Evolutionary conservation across 805 yeast species (phyloP).

Genomic region (Saccharomycopsis sp.): DNA sequence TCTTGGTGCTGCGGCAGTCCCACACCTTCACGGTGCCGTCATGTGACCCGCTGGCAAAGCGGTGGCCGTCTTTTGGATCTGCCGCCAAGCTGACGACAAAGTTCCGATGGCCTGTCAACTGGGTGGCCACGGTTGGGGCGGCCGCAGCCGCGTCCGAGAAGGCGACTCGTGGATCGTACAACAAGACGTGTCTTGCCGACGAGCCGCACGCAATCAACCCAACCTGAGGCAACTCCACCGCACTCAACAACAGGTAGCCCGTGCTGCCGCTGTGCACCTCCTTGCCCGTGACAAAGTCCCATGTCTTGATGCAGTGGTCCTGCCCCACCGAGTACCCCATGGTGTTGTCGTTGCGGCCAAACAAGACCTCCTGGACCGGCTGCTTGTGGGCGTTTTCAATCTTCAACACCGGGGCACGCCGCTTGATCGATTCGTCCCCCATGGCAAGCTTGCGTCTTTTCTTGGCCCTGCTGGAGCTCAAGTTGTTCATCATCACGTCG

Average conservation of each 20-base stretch:
- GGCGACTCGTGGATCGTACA: conserved; percentile 87
- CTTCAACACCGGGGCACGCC: conserved; percentile 73
- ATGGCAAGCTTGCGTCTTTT: conserved; percentile 80
- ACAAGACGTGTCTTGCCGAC: conserved; percentile 91
- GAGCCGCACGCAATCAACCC: conserved; percentile 87
- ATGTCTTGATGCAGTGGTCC: conserved; percentile 90
- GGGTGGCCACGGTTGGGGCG: conserved; percentile 45
- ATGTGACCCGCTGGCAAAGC: conserved; percentile 87
- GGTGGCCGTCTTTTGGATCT: conserved; percentile 68
- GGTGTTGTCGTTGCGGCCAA: conserved; percentile 62
- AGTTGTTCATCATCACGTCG: conserved; percentile 37
- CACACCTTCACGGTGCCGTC: conserved; percentile 93
- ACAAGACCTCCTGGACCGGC: conserved; percentile 79
- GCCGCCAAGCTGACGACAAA: conserved; percentile 76
- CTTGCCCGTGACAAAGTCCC: conserved; percentile 87
- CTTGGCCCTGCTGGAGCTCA: conserved; percentile 69
- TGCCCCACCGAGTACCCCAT: conserved; percentile 93
- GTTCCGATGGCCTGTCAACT: conserved; percentile 82
- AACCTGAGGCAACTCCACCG: conserved; percentile 56
- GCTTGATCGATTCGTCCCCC: conserved; percentile 63
- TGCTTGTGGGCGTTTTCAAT: conserved; percentile 67
- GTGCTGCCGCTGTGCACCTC: conserved; percentile 85
- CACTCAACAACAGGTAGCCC: conserved; percentile 72
- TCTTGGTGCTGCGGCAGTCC: conserved; percentile 83
- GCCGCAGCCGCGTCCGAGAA: conserved; percentile 45